A percentile compares a stretch with the other conserved stretches of the same genome.
Evolutionary conservation across 805 yeast species (phyloP).

Genomic region (Grigorovia yakushimaensis): DNA sequence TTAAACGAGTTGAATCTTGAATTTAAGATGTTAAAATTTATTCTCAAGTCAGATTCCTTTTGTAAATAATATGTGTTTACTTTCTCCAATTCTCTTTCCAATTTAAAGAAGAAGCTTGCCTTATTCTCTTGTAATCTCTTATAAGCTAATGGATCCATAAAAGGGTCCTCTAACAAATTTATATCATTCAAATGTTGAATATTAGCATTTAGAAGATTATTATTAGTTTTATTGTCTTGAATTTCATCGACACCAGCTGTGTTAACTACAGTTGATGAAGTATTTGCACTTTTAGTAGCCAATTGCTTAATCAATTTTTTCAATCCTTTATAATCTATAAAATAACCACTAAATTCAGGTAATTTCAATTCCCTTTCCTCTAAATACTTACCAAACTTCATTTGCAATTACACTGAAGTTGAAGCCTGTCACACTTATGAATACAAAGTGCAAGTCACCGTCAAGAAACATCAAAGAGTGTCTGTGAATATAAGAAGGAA

Average conservation of each 20-base stretch:
- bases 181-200: too few species aligned
- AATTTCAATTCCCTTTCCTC: slow-evolving; percentile 90
- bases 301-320: slow-evolving; percentile 85
- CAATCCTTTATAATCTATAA: slow-evolving; percentile 88
- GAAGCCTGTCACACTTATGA: background rate
- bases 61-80: slow-evolving; percentile 87
- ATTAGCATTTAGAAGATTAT: too few species aligned
- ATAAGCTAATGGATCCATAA: slow-evolving; percentile 33
- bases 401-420: slow-evolving; percentile 4
- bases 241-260: background rate
- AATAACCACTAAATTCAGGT: slow-evolving; percentile 90
- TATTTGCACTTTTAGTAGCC: slow-evolving; percentile 25
- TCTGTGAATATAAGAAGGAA: too few species aligned
- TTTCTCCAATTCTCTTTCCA: slow-evolving; percentile 92
- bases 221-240: background rate
- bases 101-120: slow-evolving; percentile 74
- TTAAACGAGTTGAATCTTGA: slow-evolving; percentile 53
- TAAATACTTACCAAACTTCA: slow-evolving; percentile 92
- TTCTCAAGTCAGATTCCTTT: slow-evolving; percentile 78
- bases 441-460: background rate
- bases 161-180: slow-evolving; percentile 21
- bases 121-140: slow-evolving; percentile 73
- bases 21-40: slow-evolving; percentile 65
- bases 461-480: background rate
- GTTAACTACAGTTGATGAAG: slow-evolving; percentile 11